These are phyloP conservation scores for Mortierella hygrophila DNA, from an alignment of 192 early-diverging fungal genomes.

Conservation along the genomic window DNA sequence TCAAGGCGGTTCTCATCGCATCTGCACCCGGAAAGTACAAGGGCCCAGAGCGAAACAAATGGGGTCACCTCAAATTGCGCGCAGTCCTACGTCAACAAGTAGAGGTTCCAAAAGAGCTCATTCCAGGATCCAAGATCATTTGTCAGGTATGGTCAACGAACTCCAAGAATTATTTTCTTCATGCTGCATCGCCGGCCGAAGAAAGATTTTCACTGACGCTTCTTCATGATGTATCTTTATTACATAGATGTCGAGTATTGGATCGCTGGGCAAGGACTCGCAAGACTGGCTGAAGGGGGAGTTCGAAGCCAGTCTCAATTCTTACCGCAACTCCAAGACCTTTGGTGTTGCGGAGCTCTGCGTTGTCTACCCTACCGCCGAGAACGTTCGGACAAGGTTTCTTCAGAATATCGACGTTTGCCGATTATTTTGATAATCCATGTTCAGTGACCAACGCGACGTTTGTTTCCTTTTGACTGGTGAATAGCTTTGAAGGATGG, in stretches of 20 bases:
- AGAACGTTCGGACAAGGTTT: slow-evolving; percentile 66
- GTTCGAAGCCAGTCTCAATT: slow-evolving; percentile 61
- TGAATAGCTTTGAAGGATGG: slow-evolving; percentile 71
- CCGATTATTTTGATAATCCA: too few relatives aligned
- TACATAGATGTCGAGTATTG: slow-evolving; percentile 71
- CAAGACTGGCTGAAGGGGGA: slow-evolving; percentile 69
- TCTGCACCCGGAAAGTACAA: slow-evolving; percentile 72
- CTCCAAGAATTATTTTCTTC: too few relatives aligned
- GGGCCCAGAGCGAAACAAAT: slow-evolving; percentile 58
- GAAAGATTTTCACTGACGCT: too few relatives aligned
- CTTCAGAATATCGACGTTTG: background rate
- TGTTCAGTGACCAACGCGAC: too few relatives aligned
- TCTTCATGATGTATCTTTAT: background rate
- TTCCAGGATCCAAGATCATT: slow-evolving; percentile 52
- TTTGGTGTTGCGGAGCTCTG: slow-evolving; percentile 39
- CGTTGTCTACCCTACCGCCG: slow-evolving; percentile 72
- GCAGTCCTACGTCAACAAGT: slow-evolving; percentile 55
- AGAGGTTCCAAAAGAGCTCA: slow-evolving; percentile 30
- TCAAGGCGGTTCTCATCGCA: slow-evolving; percentile 66
- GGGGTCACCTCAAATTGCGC: slow-evolving; percentile 66
- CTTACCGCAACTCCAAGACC: slow-evolving; percentile 34
- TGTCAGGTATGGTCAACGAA: slow-evolving; percentile 50
- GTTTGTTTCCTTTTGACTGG: background rate
- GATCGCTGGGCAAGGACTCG: slow-evolving; percentile 65
- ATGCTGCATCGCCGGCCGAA: background rate